These are phyloP conservation scores for Apiotrichum laibachii DNA, from an alignment of 1,284 basidiomycete genomes.

Conservation along the genomic window DNA sequence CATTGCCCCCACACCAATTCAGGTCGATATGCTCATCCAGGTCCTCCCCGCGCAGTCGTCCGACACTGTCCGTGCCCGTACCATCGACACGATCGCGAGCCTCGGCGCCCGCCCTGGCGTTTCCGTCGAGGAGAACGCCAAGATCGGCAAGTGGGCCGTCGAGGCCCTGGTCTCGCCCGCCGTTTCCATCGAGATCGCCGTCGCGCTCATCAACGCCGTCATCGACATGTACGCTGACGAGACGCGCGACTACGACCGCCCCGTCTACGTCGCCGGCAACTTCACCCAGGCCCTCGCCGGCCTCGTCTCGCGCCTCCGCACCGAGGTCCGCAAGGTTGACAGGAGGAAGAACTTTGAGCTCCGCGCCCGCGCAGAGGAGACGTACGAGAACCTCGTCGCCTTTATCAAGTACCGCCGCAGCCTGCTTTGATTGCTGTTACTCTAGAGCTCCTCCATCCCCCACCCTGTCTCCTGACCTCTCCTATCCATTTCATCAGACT, in stretches of 20 bases:
- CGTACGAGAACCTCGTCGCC: conserved; percentile 73
- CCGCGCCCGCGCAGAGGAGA: conserved; percentile 54
- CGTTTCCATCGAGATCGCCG: conserved; percentile 63
- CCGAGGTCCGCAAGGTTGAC: conserved; percentile 60
- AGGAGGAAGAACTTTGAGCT: conserved; percentile 52
- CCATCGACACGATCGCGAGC: conserved; percentile 75
- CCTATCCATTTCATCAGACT: neutral
- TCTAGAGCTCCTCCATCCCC: neutral
- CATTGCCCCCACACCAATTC: conserved; percentile 47
- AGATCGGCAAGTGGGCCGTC: conserved; percentile 29
- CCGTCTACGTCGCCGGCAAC: conserved; percentile 64
- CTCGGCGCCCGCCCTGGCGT: conserved; percentile 66
- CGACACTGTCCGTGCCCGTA: conserved; percentile 64
- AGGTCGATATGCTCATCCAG: conserved; percentile 66
- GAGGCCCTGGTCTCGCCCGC: conserved; percentile 53
- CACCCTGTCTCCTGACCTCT: neutral
- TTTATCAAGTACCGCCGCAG: conserved; percentile 79
- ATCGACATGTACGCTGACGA: conserved; percentile 97
- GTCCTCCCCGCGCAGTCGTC: conserved; percentile 61
- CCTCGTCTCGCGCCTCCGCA: conserved; percentile 61
- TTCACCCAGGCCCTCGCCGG: conserved; percentile 59
- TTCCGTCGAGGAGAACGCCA: conserved; percentile 63
- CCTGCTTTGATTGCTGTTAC: conserved; percentile 6
- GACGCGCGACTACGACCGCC: conserved; percentile 70
- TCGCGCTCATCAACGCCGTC: conserved; percentile 79